phyloP scores from a whole-genome alignment of 176 grass and related monocot species.

The Cenchrus purpureus region DNA sequence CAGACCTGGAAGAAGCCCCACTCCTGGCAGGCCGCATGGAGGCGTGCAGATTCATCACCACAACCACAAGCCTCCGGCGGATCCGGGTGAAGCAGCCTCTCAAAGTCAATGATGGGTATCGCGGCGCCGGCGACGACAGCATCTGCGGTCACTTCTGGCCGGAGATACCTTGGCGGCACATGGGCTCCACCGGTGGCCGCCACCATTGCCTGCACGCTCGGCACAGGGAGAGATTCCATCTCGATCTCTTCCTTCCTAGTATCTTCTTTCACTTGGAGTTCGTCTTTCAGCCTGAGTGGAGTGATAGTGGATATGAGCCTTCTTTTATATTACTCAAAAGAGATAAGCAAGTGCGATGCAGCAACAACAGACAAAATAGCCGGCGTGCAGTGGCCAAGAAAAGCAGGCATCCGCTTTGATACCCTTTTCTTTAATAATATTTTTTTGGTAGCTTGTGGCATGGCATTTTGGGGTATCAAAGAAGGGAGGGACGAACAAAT shows the following conservation, averaged over 20 bases:
- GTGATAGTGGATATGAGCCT: no score
- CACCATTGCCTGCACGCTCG: slow-evolving; percentile 48
- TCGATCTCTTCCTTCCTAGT: background rate
- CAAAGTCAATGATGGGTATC: slow-evolving; percentile 40
- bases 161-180: slow-evolving; percentile 42
- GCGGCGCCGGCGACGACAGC: background rate
- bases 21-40: slow-evolving; percentile 52
- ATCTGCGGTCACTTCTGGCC: background rate
- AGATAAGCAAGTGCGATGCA: background rate
- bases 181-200: background rate
- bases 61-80: background rate
- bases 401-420: background rate
- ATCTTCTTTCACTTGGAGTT: background rate
- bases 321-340: no score
- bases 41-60: slow-evolving; percentile 27
- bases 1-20: slow-evolving; percentile 71
- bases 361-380: background rate
- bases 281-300: no score
- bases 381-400: background rate
- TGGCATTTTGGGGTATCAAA: no score
- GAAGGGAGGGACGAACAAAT: no score
- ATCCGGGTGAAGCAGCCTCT: slow-evolving; percentile 4
- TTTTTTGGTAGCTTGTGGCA: no score
- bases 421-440: background rate
- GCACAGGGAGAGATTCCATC: slow-evolving; percentile 52